These are phyloP conservation scores for Mitragyna speciosa DNA, from an alignment of 257 asterid species.

Conservation along the genomic window DNA sequence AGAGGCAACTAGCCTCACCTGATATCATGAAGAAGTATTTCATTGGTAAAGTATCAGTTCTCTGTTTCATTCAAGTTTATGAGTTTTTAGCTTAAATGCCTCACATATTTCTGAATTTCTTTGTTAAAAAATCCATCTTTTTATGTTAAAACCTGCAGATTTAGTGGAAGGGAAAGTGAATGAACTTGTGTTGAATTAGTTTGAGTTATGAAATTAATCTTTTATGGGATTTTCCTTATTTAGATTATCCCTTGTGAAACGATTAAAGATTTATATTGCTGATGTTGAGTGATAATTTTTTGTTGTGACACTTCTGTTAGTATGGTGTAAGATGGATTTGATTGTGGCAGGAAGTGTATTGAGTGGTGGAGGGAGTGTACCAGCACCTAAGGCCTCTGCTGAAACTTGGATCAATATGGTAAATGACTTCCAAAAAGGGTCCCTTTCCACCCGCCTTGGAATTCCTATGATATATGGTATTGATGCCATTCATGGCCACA, in stretches of 20 bases:
- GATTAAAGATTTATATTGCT: background rate
- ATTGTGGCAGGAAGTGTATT: conserved; percentile 37
- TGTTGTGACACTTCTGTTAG: background rate
- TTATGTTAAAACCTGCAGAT: background rate
- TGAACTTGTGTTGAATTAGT: background rate
- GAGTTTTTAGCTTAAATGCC: background rate
- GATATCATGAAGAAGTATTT: conserved; percentile 54
- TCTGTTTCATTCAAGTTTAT: background rate
- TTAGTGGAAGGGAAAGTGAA: background rate
- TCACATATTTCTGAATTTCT: background rate
- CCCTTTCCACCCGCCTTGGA: conserved; percentile 42
- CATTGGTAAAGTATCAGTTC: conserved; percentile 47
- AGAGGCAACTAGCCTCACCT: conserved; percentile 58
- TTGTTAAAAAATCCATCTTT: background rate
- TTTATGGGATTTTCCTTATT: background rate
- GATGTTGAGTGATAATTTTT: background rate
- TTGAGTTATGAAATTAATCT: background rate
- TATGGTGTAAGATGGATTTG: background rate
- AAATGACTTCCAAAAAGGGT: conserved; percentile 33
- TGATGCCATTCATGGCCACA: conserved; percentile 49
- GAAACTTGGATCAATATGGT: conserved; percentile 40
- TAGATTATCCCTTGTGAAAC: background rate
- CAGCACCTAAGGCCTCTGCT: conserved; percentile 35
- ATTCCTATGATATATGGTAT: conserved; percentile 46
- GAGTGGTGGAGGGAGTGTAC: conserved; percentile 49